These are phyloP conservation scores for Nakataea oryzae DNA, from an alignment of 2,329 filamentous ascomycete genomes.

Conservation along the genomic window DNA sequence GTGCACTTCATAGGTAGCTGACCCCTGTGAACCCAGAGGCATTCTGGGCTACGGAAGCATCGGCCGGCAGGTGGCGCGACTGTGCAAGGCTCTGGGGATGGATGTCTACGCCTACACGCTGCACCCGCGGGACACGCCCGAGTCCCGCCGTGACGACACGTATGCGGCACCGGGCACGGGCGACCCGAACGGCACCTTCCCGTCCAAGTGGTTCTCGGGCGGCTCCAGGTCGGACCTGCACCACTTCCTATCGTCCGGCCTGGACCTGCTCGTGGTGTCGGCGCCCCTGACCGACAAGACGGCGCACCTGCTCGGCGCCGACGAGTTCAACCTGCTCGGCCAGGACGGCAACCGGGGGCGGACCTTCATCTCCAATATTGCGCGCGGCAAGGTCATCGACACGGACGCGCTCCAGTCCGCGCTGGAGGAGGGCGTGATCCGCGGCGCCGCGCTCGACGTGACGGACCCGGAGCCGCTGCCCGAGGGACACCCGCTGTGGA, in stretches of 20 bases:
- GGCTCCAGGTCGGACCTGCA: slow-evolving; percentile 17
- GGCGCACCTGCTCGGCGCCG: slow-evolving; percentile 26
- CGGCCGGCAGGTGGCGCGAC: slow-evolving; percentile 30
- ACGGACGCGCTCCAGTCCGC: slow-evolving; percentile 38
- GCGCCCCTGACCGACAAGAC: slow-evolving; percentile 29
- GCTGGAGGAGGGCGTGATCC: slow-evolving; percentile 20
- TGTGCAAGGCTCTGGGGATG: slow-evolving; percentile 52
- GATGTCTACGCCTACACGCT: slow-evolving; percentile 60
- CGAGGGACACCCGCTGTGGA: slow-evolving; percentile 48
- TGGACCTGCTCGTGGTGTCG: slow-evolving; percentile 30
- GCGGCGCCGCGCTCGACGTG: slow-evolving; percentile 56
- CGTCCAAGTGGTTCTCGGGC: slow-evolving; percentile 29
- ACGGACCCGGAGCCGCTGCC: slow-evolving; percentile 59
- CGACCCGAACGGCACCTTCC: slow-evolving; percentile 28
- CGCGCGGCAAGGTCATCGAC: slow-evolving; percentile 29
- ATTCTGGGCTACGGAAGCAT: slow-evolving; percentile 35
- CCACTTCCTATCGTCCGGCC: slow-evolving; percentile 27
- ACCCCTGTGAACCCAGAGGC: slow-evolving; percentile 13
- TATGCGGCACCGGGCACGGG: slow-evolving; percentile 55
- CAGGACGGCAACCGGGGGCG: slow-evolving; percentile 14
- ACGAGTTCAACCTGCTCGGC: slow-evolving; percentile 16
- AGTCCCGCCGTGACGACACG: slow-evolving; percentile 45
- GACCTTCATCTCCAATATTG: slow-evolving; percentile 51
- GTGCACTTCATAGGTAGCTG: not conserved
- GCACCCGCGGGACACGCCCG: slow-evolving; percentile 34